Percentiles rank a stretch among this genome's conserved stretches.
phyloP scores from a whole-genome alignment of 2,329 filamentous ascomycete genomes.

The Fusarium sp. region DNA sequence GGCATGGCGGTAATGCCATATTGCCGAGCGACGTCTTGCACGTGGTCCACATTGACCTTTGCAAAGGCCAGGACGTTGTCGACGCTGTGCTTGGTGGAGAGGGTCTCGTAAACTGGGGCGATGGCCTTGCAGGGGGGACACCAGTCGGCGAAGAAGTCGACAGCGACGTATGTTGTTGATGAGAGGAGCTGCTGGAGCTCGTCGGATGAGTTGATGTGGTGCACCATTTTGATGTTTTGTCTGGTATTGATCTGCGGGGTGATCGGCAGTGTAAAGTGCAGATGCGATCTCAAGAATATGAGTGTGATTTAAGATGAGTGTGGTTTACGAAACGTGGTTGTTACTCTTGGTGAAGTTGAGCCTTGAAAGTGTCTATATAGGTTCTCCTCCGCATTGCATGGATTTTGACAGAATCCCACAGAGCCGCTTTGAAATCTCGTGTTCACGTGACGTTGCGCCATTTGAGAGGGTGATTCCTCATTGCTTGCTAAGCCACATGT shows the following conservation, averaged over 20 bases:
- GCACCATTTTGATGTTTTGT: slow-evolving; percentile 41
- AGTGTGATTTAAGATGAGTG: too few species aligned
- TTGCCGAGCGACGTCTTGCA: slow-evolving; percentile 80
- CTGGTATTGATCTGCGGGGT: slow-evolving; percentile 16
- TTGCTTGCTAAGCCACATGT: slow-evolving; percentile 16
- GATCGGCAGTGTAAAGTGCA: slow-evolving; percentile 4
- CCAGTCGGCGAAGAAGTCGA: slow-evolving; percentile 68
- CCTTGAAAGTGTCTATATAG: slow-evolving; percentile 22
- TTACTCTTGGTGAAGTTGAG: not conserved
- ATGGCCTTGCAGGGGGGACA: slow-evolving; percentile 66
- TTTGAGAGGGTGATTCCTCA: slow-evolving; percentile 23
- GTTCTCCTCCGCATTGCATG: slow-evolving; percentile 24
- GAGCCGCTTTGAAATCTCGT: slow-evolving; percentile 43
- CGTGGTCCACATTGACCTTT: slow-evolving; percentile 92
- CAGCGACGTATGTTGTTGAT: slow-evolving; percentile 58
- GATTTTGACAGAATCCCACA: slow-evolving; percentile 40
- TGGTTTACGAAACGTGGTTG: not conserved
- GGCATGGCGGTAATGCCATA: slow-evolving; percentile 92
- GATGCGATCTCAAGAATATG: too few species aligned
- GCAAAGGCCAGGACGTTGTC: slow-evolving; percentile 77
- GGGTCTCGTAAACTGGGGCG: slow-evolving; percentile 59
- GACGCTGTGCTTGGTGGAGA: slow-evolving; percentile 49
- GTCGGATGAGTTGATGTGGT: slow-evolving; percentile 50
- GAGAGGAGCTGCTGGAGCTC: slow-evolving; percentile 58
- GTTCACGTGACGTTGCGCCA: slow-evolving; percentile 44